Percentiles rank a stretch among this genome's conserved stretches.
Conservation (phyloP, 2,329 filamentous ascomycete genomes). For the Amesomyces nigricolor region DNA sequence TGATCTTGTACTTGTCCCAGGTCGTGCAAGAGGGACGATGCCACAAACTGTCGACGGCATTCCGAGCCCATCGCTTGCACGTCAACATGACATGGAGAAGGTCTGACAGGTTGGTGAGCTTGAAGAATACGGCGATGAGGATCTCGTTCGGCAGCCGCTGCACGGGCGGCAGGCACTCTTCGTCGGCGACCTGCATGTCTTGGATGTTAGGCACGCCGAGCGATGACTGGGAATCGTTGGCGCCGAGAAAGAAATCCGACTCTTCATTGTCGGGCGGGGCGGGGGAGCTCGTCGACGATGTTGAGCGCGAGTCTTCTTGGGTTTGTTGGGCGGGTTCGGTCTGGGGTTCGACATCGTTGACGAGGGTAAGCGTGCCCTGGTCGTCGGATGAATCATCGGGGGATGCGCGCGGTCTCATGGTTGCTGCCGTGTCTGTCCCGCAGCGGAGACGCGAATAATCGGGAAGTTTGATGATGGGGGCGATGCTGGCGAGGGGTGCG, state of each 20-base stretch:
- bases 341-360: slow-evolving; percentile 23
- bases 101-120: slow-evolving; percentile 69
- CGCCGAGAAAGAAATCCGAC: slow-evolving; percentile 83
- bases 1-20: slow-evolving; percentile 73
- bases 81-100: slow-evolving; percentile 86
- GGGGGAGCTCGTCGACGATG: slow-evolving; percentile 69
- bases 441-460: slow-evolving; percentile 13
- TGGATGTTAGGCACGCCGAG: slow-evolving; percentile 73
- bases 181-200: slow-evolving; percentile 64
- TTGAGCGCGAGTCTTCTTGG: slow-evolving; percentile 51
- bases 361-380: slow-evolving; percentile 3
- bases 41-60: slow-evolving; percentile 90
- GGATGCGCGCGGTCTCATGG: slow-evolving; percentile 23
- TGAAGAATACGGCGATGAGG: slow-evolving; percentile 85
- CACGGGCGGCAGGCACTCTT: slow-evolving; percentile 69
- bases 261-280: slow-evolving; percentile 77
- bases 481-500: slow-evolving; percentile 10
- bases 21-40: slow-evolving; percentile 86
- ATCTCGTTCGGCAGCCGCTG: slow-evolving; percentile 88
- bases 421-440: slow-evolving; percentile 10
- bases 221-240: slow-evolving; percentile 91
- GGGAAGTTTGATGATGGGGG: neutral
- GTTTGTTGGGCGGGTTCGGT: slow-evolving; percentile 31
- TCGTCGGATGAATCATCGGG: slow-evolving; percentile 23
- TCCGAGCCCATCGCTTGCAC: slow-evolving; percentile 88